phyloP scores from a whole-genome alignment of 371 early-diverging fungal species.

The Mortierella sp. region DNA sequence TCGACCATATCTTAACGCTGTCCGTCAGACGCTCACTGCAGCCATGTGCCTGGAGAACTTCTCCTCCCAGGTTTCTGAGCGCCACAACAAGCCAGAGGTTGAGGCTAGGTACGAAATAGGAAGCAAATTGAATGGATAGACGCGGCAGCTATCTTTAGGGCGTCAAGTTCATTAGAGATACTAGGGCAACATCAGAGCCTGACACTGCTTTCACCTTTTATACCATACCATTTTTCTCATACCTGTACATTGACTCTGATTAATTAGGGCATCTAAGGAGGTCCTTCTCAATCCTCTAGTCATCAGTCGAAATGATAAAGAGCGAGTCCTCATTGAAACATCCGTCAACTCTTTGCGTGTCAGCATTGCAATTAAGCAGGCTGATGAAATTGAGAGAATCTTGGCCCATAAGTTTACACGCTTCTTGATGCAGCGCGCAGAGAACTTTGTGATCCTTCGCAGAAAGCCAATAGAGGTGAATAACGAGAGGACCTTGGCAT shows the following conservation, averaged over 20 bases:
- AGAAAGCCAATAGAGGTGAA: conserved; percentile 89
- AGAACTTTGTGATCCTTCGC: conserved; percentile 94
- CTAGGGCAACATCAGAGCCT: too few species aligned
- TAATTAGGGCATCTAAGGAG: conserved; percentile 78
- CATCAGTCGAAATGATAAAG: conserved; percentile 95
- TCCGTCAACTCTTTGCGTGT: conserved; percentile 96
- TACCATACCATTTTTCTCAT: neutral
- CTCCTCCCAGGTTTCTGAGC: conserved; percentile 95
- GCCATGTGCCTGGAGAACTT: conserved; percentile 97
- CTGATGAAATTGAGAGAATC: conserved; percentile 97
- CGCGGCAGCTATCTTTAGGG: neutral
- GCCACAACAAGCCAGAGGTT: conserved; percentile 98
- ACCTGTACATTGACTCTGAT: neutral
- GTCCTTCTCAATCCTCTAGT: conserved; percentile 90
- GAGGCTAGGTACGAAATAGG: conserved; percentile 85
- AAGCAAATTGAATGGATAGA: neutral
- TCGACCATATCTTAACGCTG: conserved; percentile 95
- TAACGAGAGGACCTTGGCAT: neutral
- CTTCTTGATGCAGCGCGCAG: conserved; percentile 97
- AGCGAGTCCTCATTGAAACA: conserved; percentile 93
- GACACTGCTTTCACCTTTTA: neutral
- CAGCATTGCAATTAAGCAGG: conserved; percentile 97
- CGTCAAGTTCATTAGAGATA: neutral
- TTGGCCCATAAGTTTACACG: conserved; percentile 96
- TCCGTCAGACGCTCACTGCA: conserved; percentile 94